Percentiles rank a stretch among this genome's conserved stretches.
phyloP scores from a whole-genome alignment of 1,284 basidiomycete species.

The Boletus hoseneyae region DNA sequence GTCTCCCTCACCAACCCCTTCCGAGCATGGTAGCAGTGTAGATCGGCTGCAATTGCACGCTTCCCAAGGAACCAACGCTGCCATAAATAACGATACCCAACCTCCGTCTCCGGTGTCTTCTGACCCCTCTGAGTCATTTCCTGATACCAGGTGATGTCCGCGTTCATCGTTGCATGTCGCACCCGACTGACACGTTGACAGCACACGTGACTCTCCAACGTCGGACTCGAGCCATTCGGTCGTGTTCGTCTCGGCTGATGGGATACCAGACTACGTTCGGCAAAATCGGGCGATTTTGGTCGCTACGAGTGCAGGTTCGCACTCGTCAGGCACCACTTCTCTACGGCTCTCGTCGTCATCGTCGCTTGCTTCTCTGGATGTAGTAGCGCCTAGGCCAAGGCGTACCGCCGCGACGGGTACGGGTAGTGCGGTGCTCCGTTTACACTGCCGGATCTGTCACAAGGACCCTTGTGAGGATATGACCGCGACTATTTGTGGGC shows the following conservation, averaged over 20 bases:
- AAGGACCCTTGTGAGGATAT: constrained; percentile 43
- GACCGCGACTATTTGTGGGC: constrained; percentile 55
- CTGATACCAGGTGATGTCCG: constrained; percentile 19
- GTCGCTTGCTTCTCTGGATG: constrained; percentile 16
- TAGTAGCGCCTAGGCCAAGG: not conserved
- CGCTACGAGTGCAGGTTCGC: constrained; percentile 29
- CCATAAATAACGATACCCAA: constrained; percentile 5
- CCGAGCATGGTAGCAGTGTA: constrained; percentile 27
- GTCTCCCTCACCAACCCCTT: constrained; percentile 29
- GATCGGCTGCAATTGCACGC: constrained; percentile 2
- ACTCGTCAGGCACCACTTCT: constrained; percentile 20
- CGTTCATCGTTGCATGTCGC: not conserved
- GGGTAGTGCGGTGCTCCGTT: constrained; percentile 7
- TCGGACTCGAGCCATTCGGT: constrained; percentile 24
- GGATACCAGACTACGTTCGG: constrained; percentile 30
- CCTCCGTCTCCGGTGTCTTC: constrained; percentile 13
- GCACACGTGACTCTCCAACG: not conserved
- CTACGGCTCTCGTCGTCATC: constrained; percentile 20
- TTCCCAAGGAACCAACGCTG: constrained; percentile 1
- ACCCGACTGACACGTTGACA: not conserved
- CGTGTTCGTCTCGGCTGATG: constrained; percentile 30
- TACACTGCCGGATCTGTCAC: constrained; percentile 47
- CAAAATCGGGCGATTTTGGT: constrained; percentile 33
- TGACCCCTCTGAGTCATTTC: constrained; percentile 10
- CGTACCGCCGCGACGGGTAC: not conserved